Base-by-base conservation (phyloP, 129 eudicot species). In the Deinandra increscens region DNA sequence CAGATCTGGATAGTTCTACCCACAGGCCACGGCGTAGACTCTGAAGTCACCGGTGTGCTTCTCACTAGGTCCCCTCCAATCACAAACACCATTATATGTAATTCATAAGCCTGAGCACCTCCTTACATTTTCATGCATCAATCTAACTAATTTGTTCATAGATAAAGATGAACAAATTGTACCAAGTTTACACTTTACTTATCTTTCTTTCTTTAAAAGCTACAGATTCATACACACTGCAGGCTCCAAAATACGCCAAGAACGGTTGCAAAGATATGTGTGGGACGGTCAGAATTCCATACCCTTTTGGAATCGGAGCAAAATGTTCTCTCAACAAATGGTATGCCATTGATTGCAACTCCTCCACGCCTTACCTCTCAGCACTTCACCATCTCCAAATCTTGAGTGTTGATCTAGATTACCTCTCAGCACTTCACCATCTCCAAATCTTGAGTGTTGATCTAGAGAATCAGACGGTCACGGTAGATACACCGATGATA, bases 281-380 rank as follows among this genome's bases (percentile, higher is more conserved):
- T 12, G 72, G 72, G 15, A 9, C 1, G 2, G 60, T 67, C 10
- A 67, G 3, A 9, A 67, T 67, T 48, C 72, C 72, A 29, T 67
- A 46, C 60, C 72, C 72, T 29, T 67, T 67, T 9, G 72, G 72
- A 67, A 67, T 67, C 31, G 73, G 73, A n/a, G 33, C 46, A 9
- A 48, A 48, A 9, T 49, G 62, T 50, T 11, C 73, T 3, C 33
- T 50, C 34, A 68, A 50, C 39, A 14, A 43, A 43, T 22, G 56
- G 70, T 65, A 65, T 14, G 15, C 5, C 8, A 41, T 65, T 43
- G 39, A 65, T 6, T 65, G 70, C 56, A 65, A 12, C 70, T 65
- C 70, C 19, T 65, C 55, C 4, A 65, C 22, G 9, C 70, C 70
- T 5, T 65, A 65, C 22, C 55, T 65, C 5, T 43, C 56, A 2